Percentiles rank a stretch among this genome's conserved stretches.
phyloP scores from a whole-genome alignment of 768 basidiomycete genomes.

The Russula sp. region DNA sequence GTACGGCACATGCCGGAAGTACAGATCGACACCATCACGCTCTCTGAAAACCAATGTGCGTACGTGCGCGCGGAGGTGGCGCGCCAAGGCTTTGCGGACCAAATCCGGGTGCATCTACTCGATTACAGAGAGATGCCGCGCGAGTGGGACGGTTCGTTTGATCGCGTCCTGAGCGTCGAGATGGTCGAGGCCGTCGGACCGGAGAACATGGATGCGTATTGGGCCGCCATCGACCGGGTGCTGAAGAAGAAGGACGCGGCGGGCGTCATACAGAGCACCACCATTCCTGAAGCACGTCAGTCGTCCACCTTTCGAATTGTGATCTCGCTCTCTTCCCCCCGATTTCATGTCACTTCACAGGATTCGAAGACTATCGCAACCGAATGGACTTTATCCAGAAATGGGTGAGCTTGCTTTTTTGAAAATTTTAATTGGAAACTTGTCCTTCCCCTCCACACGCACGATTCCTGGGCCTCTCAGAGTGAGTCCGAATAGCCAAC shows the following conservation, averaged over 20 bases:
- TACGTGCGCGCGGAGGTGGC: conserved; percentile 36
- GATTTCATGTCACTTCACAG: neutral
- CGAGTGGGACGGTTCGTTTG: conserved; percentile 43
- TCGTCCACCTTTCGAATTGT: no score
- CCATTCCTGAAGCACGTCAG: conserved; percentile 11
- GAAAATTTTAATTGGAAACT: no score
- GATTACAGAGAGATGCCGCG: conserved; percentile 40
- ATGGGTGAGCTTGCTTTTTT: neutral
- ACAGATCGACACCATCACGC: conserved; percentile 42
- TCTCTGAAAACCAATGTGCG: conserved; percentile 39
- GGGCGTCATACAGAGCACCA: conserved; percentile 29
- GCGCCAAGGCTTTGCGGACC: conserved; percentile 32
- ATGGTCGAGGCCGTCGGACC: conserved; percentile 58
- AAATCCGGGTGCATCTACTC: conserved; percentile 38
- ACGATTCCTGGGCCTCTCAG: neutral
- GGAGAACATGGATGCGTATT: conserved; percentile 37
- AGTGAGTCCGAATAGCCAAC: neutral
- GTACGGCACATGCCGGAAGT: conserved; percentile 2
- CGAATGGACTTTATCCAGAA: conserved; percentile 12
- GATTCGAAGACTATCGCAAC: conserved; percentile 31
- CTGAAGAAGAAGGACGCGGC: conserved; percentile 31
- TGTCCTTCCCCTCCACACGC: neutral
- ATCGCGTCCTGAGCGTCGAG: conserved; percentile 71
- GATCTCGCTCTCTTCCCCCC: neutral
- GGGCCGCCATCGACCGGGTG: conserved; percentile 33